A percentile compares a stretch with the other conserved stretches of the same genome.
Evolutionary conservation across 768 basidiomycete species (phyloP).

Genomic region (Asterophora parasitica): DNA sequence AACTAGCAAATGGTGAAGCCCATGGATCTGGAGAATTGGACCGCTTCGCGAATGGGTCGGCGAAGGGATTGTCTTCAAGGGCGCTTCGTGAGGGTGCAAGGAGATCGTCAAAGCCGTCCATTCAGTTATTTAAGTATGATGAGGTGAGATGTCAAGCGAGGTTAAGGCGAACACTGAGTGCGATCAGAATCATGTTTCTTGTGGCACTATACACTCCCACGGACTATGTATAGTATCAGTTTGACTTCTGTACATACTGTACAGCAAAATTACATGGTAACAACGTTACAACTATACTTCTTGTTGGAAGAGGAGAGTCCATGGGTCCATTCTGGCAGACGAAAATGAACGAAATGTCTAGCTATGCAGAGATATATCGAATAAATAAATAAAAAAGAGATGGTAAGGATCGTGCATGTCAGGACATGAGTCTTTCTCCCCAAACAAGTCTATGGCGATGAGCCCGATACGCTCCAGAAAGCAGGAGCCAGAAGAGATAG

Average conservation of each 20-base stretch:
- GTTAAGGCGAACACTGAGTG: not conserved
- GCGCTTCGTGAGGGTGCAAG: slow-evolving; percentile 54
- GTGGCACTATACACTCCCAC: too few relatives aligned
- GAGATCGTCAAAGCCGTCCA: slow-evolving; percentile 80
- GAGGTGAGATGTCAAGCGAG: too few relatives aligned
- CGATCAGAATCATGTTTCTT: not conserved
- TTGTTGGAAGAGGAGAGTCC: slow-evolving; percentile 2
- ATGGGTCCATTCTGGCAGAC: not conserved
- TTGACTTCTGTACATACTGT: not conserved
- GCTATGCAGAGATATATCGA: not conserved
- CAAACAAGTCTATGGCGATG: slow-evolving; percentile 73
- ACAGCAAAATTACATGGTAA: slow-evolving; percentile 4
- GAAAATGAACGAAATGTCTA: not conserved
- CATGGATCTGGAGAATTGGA: slow-evolving; percentile 74
- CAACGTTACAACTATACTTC: slow-evolving; percentile 10
- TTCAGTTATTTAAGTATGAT: slow-evolving; percentile 34
- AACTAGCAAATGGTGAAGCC: slow-evolving; percentile 51
- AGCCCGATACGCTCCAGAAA: slow-evolving; percentile 66
- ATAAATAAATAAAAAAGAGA: not conserved
- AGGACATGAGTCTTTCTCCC: slow-evolving; percentile 77
- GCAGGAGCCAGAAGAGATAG: slow-evolving; percentile 55
- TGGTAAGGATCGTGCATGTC: slow-evolving; percentile 5
- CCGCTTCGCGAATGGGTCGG: slow-evolving; percentile 65
- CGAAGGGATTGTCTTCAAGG: slow-evolving; percentile 75
- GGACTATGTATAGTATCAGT: too few relatives aligned